Evolutionary conservation across 2,329 filamentous ascomycete species (phyloP), one percentile per base, ranked within the genome.

Genomic region (Fusarium xylarioides): DNA sequence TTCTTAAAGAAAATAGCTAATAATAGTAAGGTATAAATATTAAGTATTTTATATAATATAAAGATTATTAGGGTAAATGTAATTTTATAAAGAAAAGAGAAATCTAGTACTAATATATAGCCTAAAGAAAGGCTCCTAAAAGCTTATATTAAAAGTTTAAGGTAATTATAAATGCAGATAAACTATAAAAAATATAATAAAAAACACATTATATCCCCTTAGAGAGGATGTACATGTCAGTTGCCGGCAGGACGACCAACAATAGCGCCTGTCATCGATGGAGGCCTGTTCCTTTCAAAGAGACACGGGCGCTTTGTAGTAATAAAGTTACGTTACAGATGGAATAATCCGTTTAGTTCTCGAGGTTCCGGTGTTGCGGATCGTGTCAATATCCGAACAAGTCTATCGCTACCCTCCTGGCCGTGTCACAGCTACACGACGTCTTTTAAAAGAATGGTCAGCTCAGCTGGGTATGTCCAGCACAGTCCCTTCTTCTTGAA

Each of bases 341-440:
- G 34, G 32, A n/a, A 18, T 26, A n/a, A 37, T 28, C 35, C 55
- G 43, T 57, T 34, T 53, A 37, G 47, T 52, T 34, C 49, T 23
- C 34, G 46, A 56, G 58, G 65, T 68, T 73, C 75, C 70, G 68
- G 75, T 44, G 44, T 47, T 59, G 65, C 66, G 68, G 73, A 57
- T 66, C 38, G 64, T 49, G 57, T 52, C 55, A 72, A 62, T 64
- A 67, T 56, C 59, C 58, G 55, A 59, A 53, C 42, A 63, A n/a
- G 28, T 54, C 52, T 49, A 57, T 50, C 37, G 42, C 44, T 44
- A 30, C 60, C 59, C 59, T 28, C 66, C 66, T 75, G 61, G 54
- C 58, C 49, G 69, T 76, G 67, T 65, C 58, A 74, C 72, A 50
- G 47, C 66, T 37, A n/a, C 71, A 74, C 58, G 40, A n/a, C 66